Conservation (phyloP, 805 yeast genomes). For the Ogataea paradorogensis region DNA sequence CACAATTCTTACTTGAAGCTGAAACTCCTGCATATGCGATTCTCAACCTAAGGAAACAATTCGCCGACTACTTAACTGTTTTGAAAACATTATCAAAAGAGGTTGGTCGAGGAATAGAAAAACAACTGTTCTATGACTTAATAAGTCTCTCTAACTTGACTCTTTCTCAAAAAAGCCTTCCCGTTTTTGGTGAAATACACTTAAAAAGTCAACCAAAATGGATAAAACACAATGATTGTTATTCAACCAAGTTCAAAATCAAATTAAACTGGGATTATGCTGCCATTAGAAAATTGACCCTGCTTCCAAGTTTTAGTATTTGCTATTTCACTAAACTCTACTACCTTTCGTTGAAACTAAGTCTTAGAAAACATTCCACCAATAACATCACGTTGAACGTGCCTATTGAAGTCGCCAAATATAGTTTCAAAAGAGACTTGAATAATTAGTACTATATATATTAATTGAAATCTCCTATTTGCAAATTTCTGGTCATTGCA, state of each 20-base stretch:
- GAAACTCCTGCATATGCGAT: constrained; percentile 17
- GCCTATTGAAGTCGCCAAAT: constrained; percentile 25
- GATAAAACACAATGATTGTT: constrained; percentile 13
- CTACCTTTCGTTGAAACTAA: constrained; percentile 14
- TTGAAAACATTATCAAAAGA: constrained; percentile 18
- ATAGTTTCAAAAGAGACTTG: constrained; percentile 4
- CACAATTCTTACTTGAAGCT: constrained; percentile 11
- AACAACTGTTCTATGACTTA: constrained; percentile 23
- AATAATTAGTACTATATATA: constrained; percentile 1
- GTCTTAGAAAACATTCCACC: constrained; percentile 18
- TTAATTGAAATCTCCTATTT: constrained; percentile 69
- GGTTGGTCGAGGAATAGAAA: constrained; percentile 23
- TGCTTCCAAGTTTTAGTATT: constrained; percentile 23
- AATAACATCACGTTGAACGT: constrained; percentile 16
- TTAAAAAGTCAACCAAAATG: constrained; percentile 19
- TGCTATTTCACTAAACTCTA: constrained; percentile 22
- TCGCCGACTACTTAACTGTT: constrained; percentile 11
- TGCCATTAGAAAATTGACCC: constrained; percentile 13
- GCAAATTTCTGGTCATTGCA: constrained; percentile 94
- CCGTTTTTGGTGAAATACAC: constrained; percentile 16
- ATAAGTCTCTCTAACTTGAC: constrained; percentile 20
- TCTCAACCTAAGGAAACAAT: constrained; percentile 15
- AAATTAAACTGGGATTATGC: constrained; percentile 16
- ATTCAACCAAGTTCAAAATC: constrained; percentile 14
- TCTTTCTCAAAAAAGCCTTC: constrained; percentile 15